These are phyloP conservation scores for Penicillium sp. DNA, from an alignment of 2,329 filamentous ascomycete genomes.

Conservation along the genomic window DNA sequence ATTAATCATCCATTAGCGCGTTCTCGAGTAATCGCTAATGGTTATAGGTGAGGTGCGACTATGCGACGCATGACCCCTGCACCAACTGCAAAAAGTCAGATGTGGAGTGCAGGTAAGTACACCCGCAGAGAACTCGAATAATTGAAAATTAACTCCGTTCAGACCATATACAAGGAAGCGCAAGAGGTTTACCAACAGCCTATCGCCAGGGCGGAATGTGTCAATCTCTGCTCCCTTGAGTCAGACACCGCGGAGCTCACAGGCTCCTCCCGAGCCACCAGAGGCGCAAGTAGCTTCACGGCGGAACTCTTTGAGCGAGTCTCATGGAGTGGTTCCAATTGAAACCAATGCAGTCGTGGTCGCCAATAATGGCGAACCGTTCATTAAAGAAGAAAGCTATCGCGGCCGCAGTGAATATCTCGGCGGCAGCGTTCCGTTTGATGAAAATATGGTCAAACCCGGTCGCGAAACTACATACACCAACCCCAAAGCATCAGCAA, in stretches of 20 bases:
- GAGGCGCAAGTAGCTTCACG: constrained; percentile 1
- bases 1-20: constrained; percentile 15
- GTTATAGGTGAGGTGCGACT: constrained; percentile 27
- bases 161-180: constrained; percentile 32
- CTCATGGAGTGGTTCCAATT: constrained; percentile 5
- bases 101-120: constrained; percentile 27
- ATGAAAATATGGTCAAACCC: constrained; percentile 32
- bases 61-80: constrained; percentile 29
- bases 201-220: constrained; percentile 20
- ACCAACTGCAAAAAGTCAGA: constrained; percentile 28
- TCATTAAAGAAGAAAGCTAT: constrained; percentile 30
- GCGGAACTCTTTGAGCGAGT: constrained; percentile 9
- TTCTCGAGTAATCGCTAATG: constrained; percentile 15
- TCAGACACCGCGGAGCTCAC: constrained; percentile 27
- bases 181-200: constrained; percentile 41
- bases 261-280: constrained; percentile 15
- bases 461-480: constrained; percentile 26
- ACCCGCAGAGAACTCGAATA: background rate
- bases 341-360: background rate
- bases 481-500: constrained; percentile 20
- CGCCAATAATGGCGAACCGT: constrained; percentile 17
- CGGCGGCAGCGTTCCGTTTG: constrained; percentile 27
- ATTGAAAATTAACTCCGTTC: background rate
- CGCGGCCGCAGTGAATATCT: constrained; percentile 29
- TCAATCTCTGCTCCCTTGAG: constrained; percentile 17